phyloP scores from a whole-genome alignment of 2,329 filamentous ascomycete genomes.

The Fusarium sp. region DNA sequence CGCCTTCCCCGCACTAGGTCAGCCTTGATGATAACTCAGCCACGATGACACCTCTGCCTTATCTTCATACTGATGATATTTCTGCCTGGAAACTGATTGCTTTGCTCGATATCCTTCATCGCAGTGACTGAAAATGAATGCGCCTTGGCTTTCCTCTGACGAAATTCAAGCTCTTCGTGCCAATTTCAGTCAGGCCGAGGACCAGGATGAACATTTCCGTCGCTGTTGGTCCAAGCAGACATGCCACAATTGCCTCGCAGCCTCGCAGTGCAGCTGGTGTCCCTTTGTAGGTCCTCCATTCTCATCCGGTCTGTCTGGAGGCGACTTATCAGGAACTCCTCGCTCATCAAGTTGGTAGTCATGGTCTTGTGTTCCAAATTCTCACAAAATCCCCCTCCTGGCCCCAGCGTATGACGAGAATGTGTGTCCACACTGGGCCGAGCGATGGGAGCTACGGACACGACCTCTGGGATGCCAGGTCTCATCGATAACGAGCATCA shows the following conservation, averaged over 20 bases:
- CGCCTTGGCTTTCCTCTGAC: not conserved
- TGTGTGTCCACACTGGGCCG: constrained; percentile 64
- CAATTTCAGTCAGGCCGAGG: constrained; percentile 48
- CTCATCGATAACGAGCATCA: constrained; percentile 51
- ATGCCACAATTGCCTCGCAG: constrained; percentile 59
- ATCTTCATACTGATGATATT: not conserved
- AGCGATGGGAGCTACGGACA: constrained; percentile 54
- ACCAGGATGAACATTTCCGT: constrained; percentile 54
- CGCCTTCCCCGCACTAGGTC: constrained; percentile 25
- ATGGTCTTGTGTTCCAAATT: constrained; percentile 66
- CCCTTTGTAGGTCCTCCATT: constrained; percentile 57
- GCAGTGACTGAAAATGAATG: constrained; percentile 21
- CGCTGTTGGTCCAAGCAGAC: constrained; percentile 65
- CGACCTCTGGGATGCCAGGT: constrained; percentile 51
- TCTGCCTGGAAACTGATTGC: not conserved
- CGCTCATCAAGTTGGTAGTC: constrained; percentile 52
- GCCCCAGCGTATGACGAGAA: constrained; percentile 63
- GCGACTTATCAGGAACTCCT: not conserved
- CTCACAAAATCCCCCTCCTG: constrained; percentile 57
- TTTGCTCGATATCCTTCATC: not conserved
- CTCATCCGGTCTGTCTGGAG: not conserved
- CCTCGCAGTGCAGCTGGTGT: constrained; percentile 63
- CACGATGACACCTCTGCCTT: constrained; percentile 3
- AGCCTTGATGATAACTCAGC: not conserved
- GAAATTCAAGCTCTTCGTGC: constrained; percentile 31